Percentiles rank a stretch among this genome's conserved stretches.
Evolutionary conservation across 345 rosid genomes (phyloP).

Genomic region (Microcos paniculata): DNA sequence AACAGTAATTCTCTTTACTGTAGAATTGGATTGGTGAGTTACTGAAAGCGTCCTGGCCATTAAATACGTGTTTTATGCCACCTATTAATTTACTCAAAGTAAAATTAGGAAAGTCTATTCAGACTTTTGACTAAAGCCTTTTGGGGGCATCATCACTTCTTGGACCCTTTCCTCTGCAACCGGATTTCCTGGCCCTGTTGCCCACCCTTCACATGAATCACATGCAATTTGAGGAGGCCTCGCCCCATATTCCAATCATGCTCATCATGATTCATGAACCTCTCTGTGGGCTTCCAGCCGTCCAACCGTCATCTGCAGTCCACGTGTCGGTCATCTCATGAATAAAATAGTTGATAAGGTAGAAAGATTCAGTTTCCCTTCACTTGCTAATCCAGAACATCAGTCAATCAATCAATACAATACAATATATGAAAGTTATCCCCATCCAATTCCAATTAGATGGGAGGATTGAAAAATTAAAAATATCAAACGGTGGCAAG

Average conservation of each 20-base stretch:
- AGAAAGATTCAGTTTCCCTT: too few relatives aligned
- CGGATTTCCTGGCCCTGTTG: neutral
- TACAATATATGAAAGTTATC: too few relatives aligned
- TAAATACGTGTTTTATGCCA: constrained; percentile 7
- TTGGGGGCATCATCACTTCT: neutral
- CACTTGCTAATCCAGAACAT: too few relatives aligned
- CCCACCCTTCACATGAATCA: neutral
- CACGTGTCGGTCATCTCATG: neutral
- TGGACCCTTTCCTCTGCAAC: neutral
- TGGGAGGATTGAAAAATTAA: too few relatives aligned
- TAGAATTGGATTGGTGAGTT: constrained; percentile 86
- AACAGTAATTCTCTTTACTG: constrained; percentile 74
- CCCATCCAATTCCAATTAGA: too few relatives aligned
- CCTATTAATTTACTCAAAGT: neutral
- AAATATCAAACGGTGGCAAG: too few relatives aligned
- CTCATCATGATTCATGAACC: neutral
- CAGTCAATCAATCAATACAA: too few relatives aligned
- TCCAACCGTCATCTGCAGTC: neutral
- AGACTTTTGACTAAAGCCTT: neutral
- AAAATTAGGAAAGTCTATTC: neutral
- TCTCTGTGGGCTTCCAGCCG: neutral
- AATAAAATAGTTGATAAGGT: neutral
- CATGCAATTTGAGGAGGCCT: neutral
- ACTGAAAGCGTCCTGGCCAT: constrained; percentile 5
- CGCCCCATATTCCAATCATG: neutral